Evolutionary conservation across 768 basidiomycete species (phyloP), one percentile per base, ranked within the genome.

Genomic region (Mycena amicta): DNA sequence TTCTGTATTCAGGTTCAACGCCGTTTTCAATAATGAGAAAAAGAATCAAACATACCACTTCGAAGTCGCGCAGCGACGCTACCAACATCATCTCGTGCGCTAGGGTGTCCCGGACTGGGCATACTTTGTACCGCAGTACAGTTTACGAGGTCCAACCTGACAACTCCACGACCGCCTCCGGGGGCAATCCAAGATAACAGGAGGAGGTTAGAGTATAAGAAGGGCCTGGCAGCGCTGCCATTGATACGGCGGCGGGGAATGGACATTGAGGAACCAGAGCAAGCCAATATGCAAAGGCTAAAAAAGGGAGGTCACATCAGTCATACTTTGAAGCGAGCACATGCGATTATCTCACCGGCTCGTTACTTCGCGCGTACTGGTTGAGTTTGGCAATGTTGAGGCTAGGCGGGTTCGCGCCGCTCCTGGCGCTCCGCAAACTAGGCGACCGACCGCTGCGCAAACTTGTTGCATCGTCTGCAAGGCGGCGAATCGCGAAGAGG

Each of bases 201-300:
- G 2, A 97, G 79, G 75, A 90, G 87, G 61, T 91, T 84, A n/a
- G 85, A 92, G 67, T 90, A 95, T 1, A n/a, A 91, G 78, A 45
- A 92, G 78, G 0, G 88, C 93, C 68, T 91, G 90, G 67, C 85
- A 94, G 61, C 92, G 81, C 74, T 87, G 84, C 90, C 89, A 93
- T 57, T 80, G 75, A 71, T 87, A 94, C 0, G 90, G 90, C 22
- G 88, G 85, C 3, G 82, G 69, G 0, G 89, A 87, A 67, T 97
- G 95, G 0, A 96, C 95, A 56, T 97, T 96, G 53, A 97, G 83
- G 68, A 94, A 97, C 89, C 92, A 96, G 1, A 97, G 74, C 15
- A 87, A 76, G 15, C 95, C 95, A 39, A 92, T 89, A 56, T 92
- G 87, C 13, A 92, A 76, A 3, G 94, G 93, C 95, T 96, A 67